A percentile compares a stretch with the other conserved stretches of the same genome.
These are phyloP conservation scores for Euclidium syriacum DNA, from an alignment of 345 rosid species.

Conservation along the genomic window DNA sequence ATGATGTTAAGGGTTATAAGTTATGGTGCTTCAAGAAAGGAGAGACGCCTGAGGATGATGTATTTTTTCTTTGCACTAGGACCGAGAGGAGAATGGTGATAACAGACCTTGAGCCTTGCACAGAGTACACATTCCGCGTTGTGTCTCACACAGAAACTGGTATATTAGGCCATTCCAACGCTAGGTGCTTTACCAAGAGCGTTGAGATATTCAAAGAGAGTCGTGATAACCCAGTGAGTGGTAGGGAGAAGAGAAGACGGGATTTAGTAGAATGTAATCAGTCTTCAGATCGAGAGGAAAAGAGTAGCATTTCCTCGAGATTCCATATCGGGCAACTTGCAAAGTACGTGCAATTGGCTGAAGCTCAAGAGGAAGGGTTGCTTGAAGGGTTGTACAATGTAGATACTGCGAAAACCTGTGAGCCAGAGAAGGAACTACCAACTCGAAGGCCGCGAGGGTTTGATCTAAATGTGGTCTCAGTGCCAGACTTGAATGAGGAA, in stretches of 20 bases:
- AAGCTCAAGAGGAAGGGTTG: slow-evolving; percentile 74
- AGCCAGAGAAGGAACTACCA: slow-evolving; percentile 39
- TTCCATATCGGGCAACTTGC: slow-evolving; percentile 77
- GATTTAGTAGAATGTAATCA: slow-evolving; percentile 35
- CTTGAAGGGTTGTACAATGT: slow-evolving; percentile 61
- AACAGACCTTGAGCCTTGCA: slow-evolving; percentile 82
- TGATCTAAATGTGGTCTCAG: slow-evolving; percentile 74
- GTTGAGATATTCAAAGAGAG: slow-evolving; percentile 45
- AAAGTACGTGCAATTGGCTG: slow-evolving; percentile 55
- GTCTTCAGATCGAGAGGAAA: slow-evolving; percentile 34
- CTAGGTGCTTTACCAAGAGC: slow-evolving; percentile 31
- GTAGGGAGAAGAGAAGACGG: slow-evolving; percentile 32
- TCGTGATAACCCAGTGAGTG: slow-evolving; percentile 26
- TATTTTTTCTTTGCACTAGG: slow-evolving; percentile 54
- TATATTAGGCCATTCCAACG: slow-evolving; percentile 29
- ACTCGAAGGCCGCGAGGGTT: slow-evolving; percentile 46
- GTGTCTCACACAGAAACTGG: slow-evolving; percentile 32
- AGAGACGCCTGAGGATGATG: slow-evolving; percentile 50
- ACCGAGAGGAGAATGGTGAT: slow-evolving; percentile 67
- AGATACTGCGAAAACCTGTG: slow-evolving; percentile 54
- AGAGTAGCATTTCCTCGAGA: slow-evolving; percentile 32
- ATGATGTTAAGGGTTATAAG: slow-evolving; percentile 72
- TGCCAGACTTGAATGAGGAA: slow-evolving; percentile 93
- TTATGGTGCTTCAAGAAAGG: slow-evolving; percentile 87
- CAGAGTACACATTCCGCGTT: slow-evolving; percentile 51